Evolutionary conservation across 768 basidiomycete genomes (phyloP).

Genomic region (Russula sp.): DNA sequence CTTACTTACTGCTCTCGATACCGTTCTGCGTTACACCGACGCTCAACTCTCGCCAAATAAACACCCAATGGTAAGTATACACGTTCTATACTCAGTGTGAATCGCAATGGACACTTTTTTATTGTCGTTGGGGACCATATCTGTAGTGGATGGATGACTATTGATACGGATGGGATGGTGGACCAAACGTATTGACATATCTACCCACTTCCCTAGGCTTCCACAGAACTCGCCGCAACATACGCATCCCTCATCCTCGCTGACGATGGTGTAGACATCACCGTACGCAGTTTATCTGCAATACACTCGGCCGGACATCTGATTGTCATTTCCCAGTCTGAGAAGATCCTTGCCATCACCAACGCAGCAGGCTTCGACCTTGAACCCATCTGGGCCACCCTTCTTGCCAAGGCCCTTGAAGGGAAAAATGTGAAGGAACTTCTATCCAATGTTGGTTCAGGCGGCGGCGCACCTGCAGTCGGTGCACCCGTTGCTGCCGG

Average conservation of each 20-base stretch:
- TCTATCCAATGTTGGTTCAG: constrained; percentile 89
- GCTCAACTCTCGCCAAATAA: not conserved
- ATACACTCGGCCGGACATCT: constrained; percentile 6
- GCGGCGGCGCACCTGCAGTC: constrained; percentile 80
- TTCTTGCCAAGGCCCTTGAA: constrained; percentile 96
- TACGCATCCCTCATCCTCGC: constrained; percentile 99
- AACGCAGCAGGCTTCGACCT: constrained; percentile 77
- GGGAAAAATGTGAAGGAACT: constrained; percentile 97
- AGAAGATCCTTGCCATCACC: constrained; percentile 87
- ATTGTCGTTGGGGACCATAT: not conserved
- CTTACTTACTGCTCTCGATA: not conserved
- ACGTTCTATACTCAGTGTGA: not conserved
- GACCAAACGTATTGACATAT: not conserved
- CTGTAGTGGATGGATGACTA: constrained; percentile 8
- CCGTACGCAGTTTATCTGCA: constrained; percentile 52
- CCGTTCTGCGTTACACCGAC: not conserved
- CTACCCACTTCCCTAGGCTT: constrained; percentile 34
- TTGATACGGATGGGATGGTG: constrained; percentile 9
- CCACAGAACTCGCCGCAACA: constrained; percentile 81
- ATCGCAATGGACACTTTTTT: not conserved
- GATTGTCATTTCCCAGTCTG: constrained; percentile 47
- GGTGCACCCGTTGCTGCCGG: constrained; percentile 47
- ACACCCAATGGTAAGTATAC: constrained; percentile 6
- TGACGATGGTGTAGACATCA: constrained; percentile 96
- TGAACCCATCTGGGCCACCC: constrained; percentile 95